phyloP scores from a whole-genome alignment of 2,329 filamentous ascomycete species.

The Leptographium radiaticola region DNA sequence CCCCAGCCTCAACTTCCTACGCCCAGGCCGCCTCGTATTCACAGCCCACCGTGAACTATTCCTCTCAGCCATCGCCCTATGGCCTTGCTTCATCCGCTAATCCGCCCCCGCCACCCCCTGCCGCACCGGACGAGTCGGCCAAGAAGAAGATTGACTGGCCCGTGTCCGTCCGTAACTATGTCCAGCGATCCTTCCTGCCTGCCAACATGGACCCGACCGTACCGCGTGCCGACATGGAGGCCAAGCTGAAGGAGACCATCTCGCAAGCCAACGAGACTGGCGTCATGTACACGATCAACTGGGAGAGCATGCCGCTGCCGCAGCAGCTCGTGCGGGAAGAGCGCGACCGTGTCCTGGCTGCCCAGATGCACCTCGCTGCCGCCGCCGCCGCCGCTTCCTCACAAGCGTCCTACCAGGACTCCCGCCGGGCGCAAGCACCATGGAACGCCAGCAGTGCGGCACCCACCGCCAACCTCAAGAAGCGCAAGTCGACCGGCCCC shows the following conservation, averaged over 20 bases:
- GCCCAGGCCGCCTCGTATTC: conserved; percentile 14
- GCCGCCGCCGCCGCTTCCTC: not conserved
- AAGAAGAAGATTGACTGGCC: conserved; percentile 64
- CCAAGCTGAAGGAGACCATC: conserved; percentile 76
- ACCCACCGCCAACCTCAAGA: conserved; percentile 38
- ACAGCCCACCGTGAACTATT: not conserved
- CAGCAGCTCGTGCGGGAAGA: conserved; percentile 71
- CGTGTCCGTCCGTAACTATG: conserved; percentile 70
- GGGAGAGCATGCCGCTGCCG: conserved; percentile 71
- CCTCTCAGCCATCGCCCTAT: not conserved
- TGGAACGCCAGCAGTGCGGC: conserved; percentile 8
- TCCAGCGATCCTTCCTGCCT: conserved; percentile 74
- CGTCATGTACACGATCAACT: conserved; percentile 62
- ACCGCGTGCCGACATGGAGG: conserved; percentile 58
- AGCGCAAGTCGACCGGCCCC: conserved; percentile 68
- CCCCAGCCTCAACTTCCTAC: conserved; percentile 12
- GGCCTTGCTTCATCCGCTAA: conserved; percentile 5
- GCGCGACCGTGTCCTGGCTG: conserved; percentile 24
- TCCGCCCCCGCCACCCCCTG: conserved; percentile 12
- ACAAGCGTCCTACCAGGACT: not conserved
- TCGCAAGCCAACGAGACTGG: conserved; percentile 64
- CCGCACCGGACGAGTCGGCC: not conserved
- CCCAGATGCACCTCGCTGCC: conserved; percentile 3
- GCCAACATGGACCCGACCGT: conserved; percentile 54
- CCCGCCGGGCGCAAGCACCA: not conserved